Evolutionary conservation across 768 basidiomycete genomes (phyloP), one percentile per base, ranked within the genome.

Genomic region (Pleurotus cornucopiae): DNA sequence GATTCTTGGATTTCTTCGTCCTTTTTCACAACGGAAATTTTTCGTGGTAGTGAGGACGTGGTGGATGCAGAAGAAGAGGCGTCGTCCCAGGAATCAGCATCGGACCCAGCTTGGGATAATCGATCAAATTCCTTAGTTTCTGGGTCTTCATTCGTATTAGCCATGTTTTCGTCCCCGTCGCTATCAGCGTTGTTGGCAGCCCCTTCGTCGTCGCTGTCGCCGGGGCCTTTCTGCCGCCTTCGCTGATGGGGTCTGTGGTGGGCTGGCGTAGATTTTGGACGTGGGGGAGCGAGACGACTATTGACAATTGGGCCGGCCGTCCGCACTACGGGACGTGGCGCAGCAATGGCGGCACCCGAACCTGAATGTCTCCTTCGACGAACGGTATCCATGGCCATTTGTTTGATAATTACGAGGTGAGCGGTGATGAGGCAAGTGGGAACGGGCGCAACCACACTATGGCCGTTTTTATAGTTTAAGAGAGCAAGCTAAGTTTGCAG

Each of bases 231-330:
- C 45, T 77, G 74, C 38, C 80, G 73, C 45, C 77, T 72, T 44
- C 75, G 76, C 48, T 71, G 77, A 4, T 72, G 72, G 1, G 78
- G 79, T 3, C 85, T 78, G 62, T 88, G 85, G 25, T 84, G 73
- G 6, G 73, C 77, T 2, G 88, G 88, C 0, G 88, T 86, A 12
- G 86, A 88, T 66, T 90, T 88, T 16, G 88, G 88, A 16, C 88
- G 79, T 3, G 85, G 86, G 5, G 84, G 81, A 1, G 73, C 63
- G 20, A 80, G 62, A 7, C 55, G 20, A 40, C 69, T 66, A n/a
- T 55, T 59, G 30, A 58, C 53, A 57, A 58, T 62, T 52, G 61
- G 59, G 13, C 67, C 57, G 45, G 57, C 49, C 39, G 56, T 59
- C 37, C 64, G 45, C 48, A 9, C 56, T 46, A 58, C 54, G 52